Evolutionary conservation across 768 basidiomycete species (phyloP).

Genomic region (Tylopilus rubrobrunneus): DNA sequence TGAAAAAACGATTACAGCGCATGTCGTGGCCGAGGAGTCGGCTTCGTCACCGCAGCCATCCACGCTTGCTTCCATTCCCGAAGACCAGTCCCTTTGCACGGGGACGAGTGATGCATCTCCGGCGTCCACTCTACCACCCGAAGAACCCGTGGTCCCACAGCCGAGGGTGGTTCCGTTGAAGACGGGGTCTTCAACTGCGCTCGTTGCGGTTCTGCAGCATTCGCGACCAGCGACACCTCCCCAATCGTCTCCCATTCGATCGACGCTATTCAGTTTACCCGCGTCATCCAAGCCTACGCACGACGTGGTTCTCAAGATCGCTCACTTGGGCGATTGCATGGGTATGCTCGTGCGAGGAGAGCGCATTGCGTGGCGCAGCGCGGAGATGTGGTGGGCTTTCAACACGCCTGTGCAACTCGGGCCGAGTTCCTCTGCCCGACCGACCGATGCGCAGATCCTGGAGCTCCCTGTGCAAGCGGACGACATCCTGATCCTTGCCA

Average conservation of each 20-base stretch:
- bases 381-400: constrained; percentile 92
- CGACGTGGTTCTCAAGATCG: constrained; percentile 71
- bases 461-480: constrained; percentile 65
- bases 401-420: constrained; percentile 67
- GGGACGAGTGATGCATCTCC: not conserved
- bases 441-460: constrained; percentile 64
- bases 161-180: constrained; percentile 39
- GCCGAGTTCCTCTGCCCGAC: constrained; percentile 56
- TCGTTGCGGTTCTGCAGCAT: constrained; percentile 61
- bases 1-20: constrained; percentile 59
- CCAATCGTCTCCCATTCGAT: constrained; percentile 12
- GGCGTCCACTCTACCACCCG: constrained; percentile 10
- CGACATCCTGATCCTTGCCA: constrained; percentile 78
- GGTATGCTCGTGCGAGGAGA: constrained; percentile 80
- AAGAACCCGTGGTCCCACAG: constrained; percentile 13
- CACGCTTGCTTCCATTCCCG: constrained; percentile 23
- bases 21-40: constrained; percentile 39
- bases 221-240: constrained; percentile 17
- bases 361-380: constrained; percentile 77
- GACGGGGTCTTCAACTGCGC: constrained; percentile 64
- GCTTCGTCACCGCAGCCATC: constrained; percentile 6
- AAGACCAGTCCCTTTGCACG: constrained; percentile 9
- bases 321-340: constrained; percentile 86
- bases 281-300: constrained; percentile 33
- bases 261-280: constrained; percentile 18